A percentile compares a stretch with the other conserved stretches of the same genome.
phyloP scores from a whole-genome alignment of 1,284 basidiomycete genomes.

The Melampsora larici-populina region DNA sequence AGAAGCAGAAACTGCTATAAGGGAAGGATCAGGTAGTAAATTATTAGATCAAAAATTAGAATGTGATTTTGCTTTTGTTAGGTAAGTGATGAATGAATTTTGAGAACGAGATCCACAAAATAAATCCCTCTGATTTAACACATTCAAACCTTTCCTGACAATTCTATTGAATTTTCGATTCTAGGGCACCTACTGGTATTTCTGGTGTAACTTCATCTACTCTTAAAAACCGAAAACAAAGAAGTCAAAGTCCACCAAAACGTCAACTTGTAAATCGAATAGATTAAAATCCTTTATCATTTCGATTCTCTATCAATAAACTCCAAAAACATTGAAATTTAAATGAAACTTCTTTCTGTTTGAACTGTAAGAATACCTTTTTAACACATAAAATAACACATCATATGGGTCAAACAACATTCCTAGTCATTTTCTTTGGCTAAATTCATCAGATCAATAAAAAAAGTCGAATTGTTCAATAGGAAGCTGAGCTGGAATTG shows the following conservation, averaged over 20 bases:
- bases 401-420: too few relatives aligned
- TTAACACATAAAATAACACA: not conserved
- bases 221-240: conserved; percentile 34
- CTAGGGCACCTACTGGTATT: conserved; percentile 15
- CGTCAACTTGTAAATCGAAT: conserved; percentile 40
- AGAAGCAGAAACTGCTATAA: conserved; percentile 87
- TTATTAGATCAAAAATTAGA: conserved; percentile 82
- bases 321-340: not conserved
- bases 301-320: not conserved
- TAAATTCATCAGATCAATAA: too few relatives aligned
- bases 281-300: conserved; percentile 8
- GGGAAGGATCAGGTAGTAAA: conserved; percentile 73
- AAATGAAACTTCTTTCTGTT: not conserved
- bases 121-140: too few relatives aligned
- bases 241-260: conserved; percentile 43
- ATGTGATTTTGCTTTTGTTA: conserved; percentile 93
- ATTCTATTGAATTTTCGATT: not conserved
- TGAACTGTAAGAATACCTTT: not conserved
- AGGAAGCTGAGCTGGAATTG: too few relatives aligned
- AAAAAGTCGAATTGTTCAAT: too few relatives aligned
- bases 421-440: too few relatives aligned
- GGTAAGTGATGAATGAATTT: conserved; percentile 62
- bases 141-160: too few relatives aligned
- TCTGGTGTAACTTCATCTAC: conserved; percentile 8
- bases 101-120: too few relatives aligned